Evolutionary conservation across 2,329 filamentous ascomycete genomes (phyloP).

Genomic region (Cercospora canescens): DNA sequence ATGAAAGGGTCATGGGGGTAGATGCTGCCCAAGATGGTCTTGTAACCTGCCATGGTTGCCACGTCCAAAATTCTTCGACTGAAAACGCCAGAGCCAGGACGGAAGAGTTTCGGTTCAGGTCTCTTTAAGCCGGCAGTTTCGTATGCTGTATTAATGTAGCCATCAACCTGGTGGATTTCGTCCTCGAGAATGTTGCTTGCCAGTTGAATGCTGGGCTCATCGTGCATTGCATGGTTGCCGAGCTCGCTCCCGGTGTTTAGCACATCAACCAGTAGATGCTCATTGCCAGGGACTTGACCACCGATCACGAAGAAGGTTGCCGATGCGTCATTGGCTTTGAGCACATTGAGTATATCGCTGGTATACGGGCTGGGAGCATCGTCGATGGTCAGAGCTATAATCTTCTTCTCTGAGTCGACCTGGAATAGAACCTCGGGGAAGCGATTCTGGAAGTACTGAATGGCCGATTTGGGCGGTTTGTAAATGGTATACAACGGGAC

Average conservation of each 20-base stretch:
- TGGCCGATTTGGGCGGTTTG: slow-evolving; percentile 73
- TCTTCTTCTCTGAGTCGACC: slow-evolving; percentile 58
- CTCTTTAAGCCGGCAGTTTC: slow-evolving; percentile 40
- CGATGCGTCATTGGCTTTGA: slow-evolving; percentile 64
- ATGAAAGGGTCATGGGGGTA: slow-evolving; percentile 95
- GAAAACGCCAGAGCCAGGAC: slow-evolving; percentile 84
- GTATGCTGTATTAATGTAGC: slow-evolving; percentile 60
- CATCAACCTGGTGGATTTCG: slow-evolving; percentile 67
- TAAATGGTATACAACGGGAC: slow-evolving; percentile 69
- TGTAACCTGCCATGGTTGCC: slow-evolving; percentile 63
- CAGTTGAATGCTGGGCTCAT: slow-evolving; percentile 71
- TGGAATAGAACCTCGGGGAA: slow-evolving; percentile 83
- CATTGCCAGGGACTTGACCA: slow-evolving; percentile 63
- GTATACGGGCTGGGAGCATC: slow-evolving; percentile 79
- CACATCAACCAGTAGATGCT: slow-evolving; percentile 51
- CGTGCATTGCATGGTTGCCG: slow-evolving; percentile 86
- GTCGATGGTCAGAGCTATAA: slow-evolving; percentile 83
- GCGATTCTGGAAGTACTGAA: slow-evolving; percentile 67
- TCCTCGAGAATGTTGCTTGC: slow-evolving; percentile 57
- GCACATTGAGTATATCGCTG: slow-evolving; percentile 64
- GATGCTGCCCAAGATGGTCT: slow-evolving; percentile 76
- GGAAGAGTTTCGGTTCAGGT: slow-evolving; percentile 65
- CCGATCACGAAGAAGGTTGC: slow-evolving; percentile 93
- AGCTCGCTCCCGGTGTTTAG: slow-evolving; percentile 60
- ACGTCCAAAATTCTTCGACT: slow-evolving; percentile 66